A percentile compares a stretch with the other conserved stretches of the same genome.
These are phyloP conservation scores for Podospora bellae-mahoneyi DNA, from an alignment of 495 filamentous ascomycete species.

Conservation along the genomic window DNA sequence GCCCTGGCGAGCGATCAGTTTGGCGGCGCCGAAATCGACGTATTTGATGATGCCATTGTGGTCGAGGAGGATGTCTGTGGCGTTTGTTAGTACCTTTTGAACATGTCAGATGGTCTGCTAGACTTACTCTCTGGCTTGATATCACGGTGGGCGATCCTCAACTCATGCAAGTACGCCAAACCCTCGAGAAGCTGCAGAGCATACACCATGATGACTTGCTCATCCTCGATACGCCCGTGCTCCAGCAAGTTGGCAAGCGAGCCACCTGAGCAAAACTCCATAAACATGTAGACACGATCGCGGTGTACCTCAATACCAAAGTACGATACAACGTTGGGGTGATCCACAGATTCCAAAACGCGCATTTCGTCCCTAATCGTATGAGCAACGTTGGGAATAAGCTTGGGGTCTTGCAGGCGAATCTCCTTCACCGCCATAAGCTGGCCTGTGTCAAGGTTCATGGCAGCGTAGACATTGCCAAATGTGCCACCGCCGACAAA, in stretches of 20 bases:
- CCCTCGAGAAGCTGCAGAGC: constrained; percentile 94
- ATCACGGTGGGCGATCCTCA: constrained; percentile 87
- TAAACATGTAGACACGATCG: constrained; percentile 99
- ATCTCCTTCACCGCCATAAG: constrained; percentile 99
- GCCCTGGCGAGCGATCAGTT: constrained; percentile 92
- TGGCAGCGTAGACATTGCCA: constrained; percentile 92
- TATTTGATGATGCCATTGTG: constrained; percentile 99
- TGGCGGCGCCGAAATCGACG: constrained; percentile 96
- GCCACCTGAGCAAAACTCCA: constrained; percentile 97
- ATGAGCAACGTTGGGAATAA: constrained; percentile 87
- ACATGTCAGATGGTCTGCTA: background rate
- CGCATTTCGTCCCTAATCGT: constrained; percentile 98
- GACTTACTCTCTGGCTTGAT: constrained; percentile 94
- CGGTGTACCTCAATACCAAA: constrained; percentile 97
- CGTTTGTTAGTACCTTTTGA: constrained; percentile 22
- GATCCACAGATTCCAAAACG: constrained; percentile 89
- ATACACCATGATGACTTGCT: constrained; percentile 97
- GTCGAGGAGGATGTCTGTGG: constrained; percentile 85
- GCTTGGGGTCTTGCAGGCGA: constrained; percentile 89
- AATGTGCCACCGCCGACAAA: constrained; percentile 97
- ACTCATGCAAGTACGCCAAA: constrained; percentile 88
- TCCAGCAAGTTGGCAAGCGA: constrained; percentile 88
- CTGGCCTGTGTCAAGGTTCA: constrained; percentile 93
- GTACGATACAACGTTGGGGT: constrained; percentile 96
- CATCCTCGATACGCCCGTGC: constrained; percentile 95